A percentile compares a stretch with the other conserved stretches of the same genome.
phyloP scores from a whole-genome alignment of 495 filamentous ascomycete species.

The Trichoderma asperelloides region DNA sequence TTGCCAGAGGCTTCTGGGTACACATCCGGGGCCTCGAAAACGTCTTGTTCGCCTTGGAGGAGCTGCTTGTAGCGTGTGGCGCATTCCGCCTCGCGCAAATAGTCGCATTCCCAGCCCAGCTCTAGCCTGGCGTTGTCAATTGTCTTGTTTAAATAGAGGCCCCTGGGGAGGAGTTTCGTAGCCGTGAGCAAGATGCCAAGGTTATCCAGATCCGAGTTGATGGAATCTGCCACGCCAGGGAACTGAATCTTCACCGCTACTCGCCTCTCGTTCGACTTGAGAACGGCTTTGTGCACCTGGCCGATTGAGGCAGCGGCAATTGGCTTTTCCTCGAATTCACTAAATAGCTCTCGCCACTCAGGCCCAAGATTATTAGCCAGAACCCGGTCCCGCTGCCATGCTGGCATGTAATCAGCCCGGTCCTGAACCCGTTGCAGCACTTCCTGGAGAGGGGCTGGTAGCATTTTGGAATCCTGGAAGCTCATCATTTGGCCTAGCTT shows the following conservation, averaged over 20 bases:
- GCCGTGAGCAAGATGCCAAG: constrained; percentile 83
- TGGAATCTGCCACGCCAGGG: constrained; percentile 90
- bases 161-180: constrained; percentile 79
- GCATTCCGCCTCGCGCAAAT: constrained; percentile 76
- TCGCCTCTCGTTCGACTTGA: constrained; percentile 61
- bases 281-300: constrained; percentile 80
- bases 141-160: constrained; percentile 90
- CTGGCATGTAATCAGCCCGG: constrained; percentile 95
- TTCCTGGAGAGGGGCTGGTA: constrained; percentile 73
- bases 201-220: constrained; percentile 91
- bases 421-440: constrained; percentile 93
- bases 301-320: constrained; percentile 97
- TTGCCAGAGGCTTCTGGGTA: constrained; percentile 72
- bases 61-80: constrained; percentile 64
- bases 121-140: constrained; percentile 94
- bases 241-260: constrained; percentile 98
- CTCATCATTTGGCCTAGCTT: constrained; percentile 97
- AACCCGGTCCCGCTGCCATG: constrained; percentile 80
- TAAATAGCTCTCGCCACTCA: constrained; percentile 79
- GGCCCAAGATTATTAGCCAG: constrained; percentile 67
- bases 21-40: constrained; percentile 72
- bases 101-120: constrained; percentile 96
- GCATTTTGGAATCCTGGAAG: constrained; percentile 96
- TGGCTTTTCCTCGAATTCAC: constrained; percentile 78
- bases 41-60: constrained; percentile 55